Base-by-base conservation (phyloP, 2,329 filamentous ascomycete species). In the Ophiostoma sp. region DNA sequence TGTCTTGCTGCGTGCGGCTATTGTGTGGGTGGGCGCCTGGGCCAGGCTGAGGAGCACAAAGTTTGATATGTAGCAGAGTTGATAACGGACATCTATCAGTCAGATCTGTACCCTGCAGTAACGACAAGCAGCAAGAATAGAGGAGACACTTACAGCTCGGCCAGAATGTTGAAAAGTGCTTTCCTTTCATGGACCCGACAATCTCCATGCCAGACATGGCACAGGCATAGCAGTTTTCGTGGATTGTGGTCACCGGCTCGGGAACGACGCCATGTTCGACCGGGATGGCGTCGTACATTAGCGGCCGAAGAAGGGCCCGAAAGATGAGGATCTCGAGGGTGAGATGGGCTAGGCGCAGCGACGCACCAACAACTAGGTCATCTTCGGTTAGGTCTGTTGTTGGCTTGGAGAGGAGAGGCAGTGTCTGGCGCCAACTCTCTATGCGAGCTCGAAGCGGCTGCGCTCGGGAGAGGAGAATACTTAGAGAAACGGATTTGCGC, bases 291-390 rank as follows among this genome's bases (percentile, higher is more conserved):
- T 70, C 64, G 7, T 71, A 48, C 44, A 71, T 33, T 5, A 76
- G 73, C 6, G 75, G 75, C 1, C 75, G 74, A 11, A 76, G 73
- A 27, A 76, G 71, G 5, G 74, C 75, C 13, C 75, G 73, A 68
- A 76, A 76, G 17, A 76, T 76, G 60, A 76, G 73, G 10, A 74
- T 73, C 68, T 75, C 75, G 20, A 76, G 69, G 0, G 75, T 74
- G 39, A 76, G 66, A 68, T 76, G 74, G 2, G 75, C 73, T 41
- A 76, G 52, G 0, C 75, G 73, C 67, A 76, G 70, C 10, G 74
- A 67, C 1, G 71, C 75, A 20, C 75, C 72, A 17, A 69, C 39
- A 8, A 73, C 74, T n/a, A 76, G 72, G n/a, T 76, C 74, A 48
- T 73, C 72, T 44, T 73, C 74, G 23, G 67, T 73, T 41, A 76